Evolutionary conservation across 2,329 filamentous ascomycete genomes (phyloP).

Genomic region (Aspergillus proliferans): DNA sequence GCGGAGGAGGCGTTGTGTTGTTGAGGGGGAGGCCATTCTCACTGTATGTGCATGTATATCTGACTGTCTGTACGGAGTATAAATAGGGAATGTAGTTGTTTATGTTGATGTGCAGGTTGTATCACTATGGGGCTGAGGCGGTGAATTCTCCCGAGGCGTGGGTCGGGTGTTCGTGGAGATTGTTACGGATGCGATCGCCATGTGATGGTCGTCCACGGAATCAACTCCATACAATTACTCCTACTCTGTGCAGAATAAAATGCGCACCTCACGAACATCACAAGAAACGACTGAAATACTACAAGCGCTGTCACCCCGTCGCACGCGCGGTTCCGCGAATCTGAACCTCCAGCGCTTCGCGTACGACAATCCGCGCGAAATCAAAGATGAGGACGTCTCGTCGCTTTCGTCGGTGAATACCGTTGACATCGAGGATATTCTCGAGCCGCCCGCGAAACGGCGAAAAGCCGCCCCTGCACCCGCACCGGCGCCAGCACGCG

Average conservation of each 20-base stretch:
- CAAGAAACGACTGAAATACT: constrained; percentile 55
- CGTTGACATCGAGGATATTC: constrained; percentile 55
- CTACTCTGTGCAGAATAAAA: constrained; percentile 18
- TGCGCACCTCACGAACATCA: constrained; percentile 55
- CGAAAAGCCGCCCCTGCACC: constrained; percentile 32
- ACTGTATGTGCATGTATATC: too few species aligned
- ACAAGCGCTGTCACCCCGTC: constrained; percentile 42
- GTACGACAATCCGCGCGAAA: constrained; percentile 13
- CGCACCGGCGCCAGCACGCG: too few species aligned
- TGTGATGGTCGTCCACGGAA: not conserved
- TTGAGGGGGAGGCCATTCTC: constrained; percentile 25
- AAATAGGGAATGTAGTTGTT: not conserved
- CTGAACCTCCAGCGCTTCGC: constrained; percentile 21
- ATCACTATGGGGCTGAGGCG: not conserved
- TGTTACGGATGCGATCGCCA: not conserved
- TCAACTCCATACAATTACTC: not conserved
- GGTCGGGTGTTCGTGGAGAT: not conserved
- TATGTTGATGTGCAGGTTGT: not conserved
- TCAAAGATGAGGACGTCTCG: constrained; percentile 23
- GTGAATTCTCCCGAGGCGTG: not conserved
- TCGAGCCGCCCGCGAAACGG: constrained; percentile 39
- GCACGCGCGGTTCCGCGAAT: constrained; percentile 34
- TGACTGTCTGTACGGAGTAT: too few species aligned
- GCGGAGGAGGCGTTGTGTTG: constrained; percentile 55
- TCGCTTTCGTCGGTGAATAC: constrained; percentile 32